These are phyloP conservation scores for Ophiosphaerella narmari DNA, from an alignment of 2,329 filamentous ascomycete genomes.

Conservation along the genomic window DNA sequence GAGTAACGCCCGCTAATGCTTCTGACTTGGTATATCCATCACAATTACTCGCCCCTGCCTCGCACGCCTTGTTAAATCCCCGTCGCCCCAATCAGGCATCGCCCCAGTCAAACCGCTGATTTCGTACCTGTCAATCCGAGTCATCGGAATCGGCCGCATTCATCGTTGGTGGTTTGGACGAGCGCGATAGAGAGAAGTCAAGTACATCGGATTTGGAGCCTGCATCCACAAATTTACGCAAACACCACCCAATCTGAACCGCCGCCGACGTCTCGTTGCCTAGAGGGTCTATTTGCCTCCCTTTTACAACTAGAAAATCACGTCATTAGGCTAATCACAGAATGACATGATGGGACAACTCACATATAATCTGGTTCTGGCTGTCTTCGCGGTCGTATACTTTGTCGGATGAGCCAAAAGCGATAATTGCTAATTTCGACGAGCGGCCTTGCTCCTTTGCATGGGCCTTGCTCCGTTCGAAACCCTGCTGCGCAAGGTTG, in stretches of 20 bases:
- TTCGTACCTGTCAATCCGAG: conserved; percentile 28
- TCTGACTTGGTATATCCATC: no score
- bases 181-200: conserved; percentile 49
- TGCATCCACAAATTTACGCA: conserved; percentile 52
- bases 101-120: not conserved
- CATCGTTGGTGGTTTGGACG: conserved; percentile 44
- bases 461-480: conserved; percentile 36
- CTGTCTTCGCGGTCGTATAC: conserved; percentile 54
- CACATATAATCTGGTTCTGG: conserved; percentile 48
- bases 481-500: conserved; percentile 45
- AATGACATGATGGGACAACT: not conserved
- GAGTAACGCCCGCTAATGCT: no score
- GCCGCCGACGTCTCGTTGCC: conserved; percentile 48
- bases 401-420: conserved; percentile 53
- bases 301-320: conserved; percentile 44
- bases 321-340: not conserved
- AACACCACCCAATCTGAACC: conserved; percentile 52
- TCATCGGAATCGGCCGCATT: conserved; percentile 40
- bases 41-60: no score
- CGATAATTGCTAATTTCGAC: conserved; percentile 51
- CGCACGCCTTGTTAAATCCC: no score
- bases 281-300: conserved; percentile 48
- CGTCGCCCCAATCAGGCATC: no score
- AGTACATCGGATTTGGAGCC: conserved; percentile 51
- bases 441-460: conserved; percentile 31